Conservation (phyloP, 2,329 filamentous ascomycete species). For the Apiospora sp. region DNA sequence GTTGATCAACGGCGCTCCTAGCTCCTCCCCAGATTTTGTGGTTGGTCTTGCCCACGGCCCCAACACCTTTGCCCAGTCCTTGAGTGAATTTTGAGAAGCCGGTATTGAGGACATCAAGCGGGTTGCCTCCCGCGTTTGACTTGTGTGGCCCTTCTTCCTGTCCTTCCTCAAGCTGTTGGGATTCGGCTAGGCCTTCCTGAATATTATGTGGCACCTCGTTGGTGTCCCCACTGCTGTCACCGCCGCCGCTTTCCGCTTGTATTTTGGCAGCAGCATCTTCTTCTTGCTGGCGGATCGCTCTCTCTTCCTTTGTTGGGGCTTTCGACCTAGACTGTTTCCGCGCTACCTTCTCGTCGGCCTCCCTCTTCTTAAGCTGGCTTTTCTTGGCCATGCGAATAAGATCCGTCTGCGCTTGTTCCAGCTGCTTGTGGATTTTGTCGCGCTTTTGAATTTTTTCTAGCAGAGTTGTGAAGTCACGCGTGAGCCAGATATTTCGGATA, state of each 20-base stretch:
- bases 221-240: constrained; percentile 60
- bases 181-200: constrained; percentile 44
- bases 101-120: constrained; percentile 43
- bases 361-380: constrained; percentile 74
- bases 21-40: constrained; percentile 53
- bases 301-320: constrained; percentile 60
- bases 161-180: constrained; percentile 37
- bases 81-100: constrained; percentile 56
- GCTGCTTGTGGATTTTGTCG: constrained; percentile 71
- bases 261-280: constrained; percentile 59
- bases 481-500: constrained; percentile 95
- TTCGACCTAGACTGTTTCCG: constrained; percentile 61
- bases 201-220: constrained; percentile 62
- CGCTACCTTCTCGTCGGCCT: constrained; percentile 69
- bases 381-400: constrained; percentile 83
- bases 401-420: constrained; percentile 86
- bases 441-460: constrained; percentile 84
- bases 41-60: constrained; percentile 52
- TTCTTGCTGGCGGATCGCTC: constrained; percentile 52
- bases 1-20: constrained; percentile 56
- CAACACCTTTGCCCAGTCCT: constrained; percentile 57
- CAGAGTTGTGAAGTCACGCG: constrained; percentile 84
- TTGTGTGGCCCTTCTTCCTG: constrained; percentile 29
- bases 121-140: constrained; percentile 34
- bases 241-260: constrained; percentile 58